A percentile compares a stretch with the other conserved stretches of the same genome.
Evolutionary conservation across 176 grass and related monocot genomes (phyloP).

Genomic region (Lolium perenne): DNA sequence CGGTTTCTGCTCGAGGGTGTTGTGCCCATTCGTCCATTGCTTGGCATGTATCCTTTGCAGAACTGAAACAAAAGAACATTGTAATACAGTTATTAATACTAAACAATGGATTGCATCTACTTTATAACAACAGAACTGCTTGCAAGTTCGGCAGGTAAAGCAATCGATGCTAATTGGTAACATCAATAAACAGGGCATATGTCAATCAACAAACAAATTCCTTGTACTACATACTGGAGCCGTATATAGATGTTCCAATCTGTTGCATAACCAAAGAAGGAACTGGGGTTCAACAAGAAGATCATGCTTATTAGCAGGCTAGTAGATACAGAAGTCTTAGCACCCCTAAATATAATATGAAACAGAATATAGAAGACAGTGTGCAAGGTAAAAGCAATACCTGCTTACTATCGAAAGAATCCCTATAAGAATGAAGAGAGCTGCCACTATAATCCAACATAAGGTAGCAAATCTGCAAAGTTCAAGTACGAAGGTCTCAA

Average conservation of each 20-base stretch:
- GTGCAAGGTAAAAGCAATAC: slow-evolving; percentile 45
- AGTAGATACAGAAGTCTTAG: background rate
- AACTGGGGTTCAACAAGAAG: background rate
- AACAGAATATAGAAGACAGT: background rate
- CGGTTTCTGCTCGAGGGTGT: slow-evolving; percentile 84
- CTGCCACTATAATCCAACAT: slow-evolving; percentile 72
- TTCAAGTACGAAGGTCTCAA: slow-evolving; percentile 50
- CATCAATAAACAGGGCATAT: background rate
- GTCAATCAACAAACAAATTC: background rate
- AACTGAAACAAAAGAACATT: slow-evolving; percentile 44
- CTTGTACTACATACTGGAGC: background rate
- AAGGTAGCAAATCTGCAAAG: slow-evolving; percentile 73
- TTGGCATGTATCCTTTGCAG: slow-evolving; percentile 75
- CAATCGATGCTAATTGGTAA: background rate
- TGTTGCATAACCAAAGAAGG: slow-evolving; percentile 7
- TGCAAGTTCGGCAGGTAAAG: background rate
- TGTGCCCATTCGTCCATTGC: slow-evolving; percentile 91
- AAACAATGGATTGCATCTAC: background rate
- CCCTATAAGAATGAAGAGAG: slow-evolving; percentile 82
- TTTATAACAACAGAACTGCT: slow-evolving; percentile 7
- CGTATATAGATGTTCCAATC: slow-evolving; percentile 24
- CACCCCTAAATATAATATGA: background rate
- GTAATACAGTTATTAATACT: slow-evolving; percentile 40
- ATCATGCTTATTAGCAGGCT: background rate
- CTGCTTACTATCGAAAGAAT: slow-evolving; percentile 74